phyloP scores from a whole-genome alignment of 352 stramenopile species.

The Phytophthora gonapodyides region DNA sequence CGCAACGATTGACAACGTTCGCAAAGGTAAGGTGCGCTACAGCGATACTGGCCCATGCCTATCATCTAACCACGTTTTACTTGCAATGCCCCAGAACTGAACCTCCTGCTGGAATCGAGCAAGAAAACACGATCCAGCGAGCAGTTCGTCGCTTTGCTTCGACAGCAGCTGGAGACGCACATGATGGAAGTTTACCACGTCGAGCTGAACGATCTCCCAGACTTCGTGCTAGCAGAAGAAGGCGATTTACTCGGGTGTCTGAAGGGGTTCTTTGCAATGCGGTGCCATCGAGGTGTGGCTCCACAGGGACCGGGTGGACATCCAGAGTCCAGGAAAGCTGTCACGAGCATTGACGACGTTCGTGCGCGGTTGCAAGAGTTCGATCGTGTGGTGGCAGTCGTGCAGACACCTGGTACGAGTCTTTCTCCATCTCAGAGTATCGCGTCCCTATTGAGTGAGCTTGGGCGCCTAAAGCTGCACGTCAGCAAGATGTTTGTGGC shows the following conservation, averaged over 20 bases:
- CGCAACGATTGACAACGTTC: slow-evolving; percentile 55
- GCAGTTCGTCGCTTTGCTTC: slow-evolving; percentile 41
- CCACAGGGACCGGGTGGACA: slow-evolving; percentile 2
- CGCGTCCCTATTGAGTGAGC: slow-evolving; percentile 7
- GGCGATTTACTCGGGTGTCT: slow-evolving; percentile 43
- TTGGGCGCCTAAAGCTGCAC: slow-evolving; percentile 19
- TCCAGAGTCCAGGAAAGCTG: slow-evolving; percentile 3
- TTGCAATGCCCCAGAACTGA: slow-evolving; percentile 31
- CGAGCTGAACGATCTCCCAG: slow-evolving; percentile 22
- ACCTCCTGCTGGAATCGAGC: slow-evolving; percentile 30
- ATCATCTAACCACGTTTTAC: slow-evolving; percentile 1
- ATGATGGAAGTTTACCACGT: slow-evolving; percentile 50
- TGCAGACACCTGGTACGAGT: neutral
- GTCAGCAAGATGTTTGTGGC: slow-evolving; percentile 22
- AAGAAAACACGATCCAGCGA: slow-evolving; percentile 30
- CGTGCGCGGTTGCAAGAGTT: slow-evolving; percentile 32
- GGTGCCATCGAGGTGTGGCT: slow-evolving; percentile 30
- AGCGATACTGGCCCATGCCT: neutral
- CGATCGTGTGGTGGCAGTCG: slow-evolving; percentile 21
- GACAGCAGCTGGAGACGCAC: slow-evolving; percentile 58
- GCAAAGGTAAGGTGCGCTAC: slow-evolving; percentile 39
- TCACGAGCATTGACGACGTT: slow-evolving; percentile 32
- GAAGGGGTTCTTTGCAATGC: slow-evolving; percentile 42
- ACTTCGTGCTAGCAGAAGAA: slow-evolving; percentile 37
- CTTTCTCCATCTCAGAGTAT: slow-evolving; percentile 17